phyloP scores from a whole-genome alignment of 805 yeast genomes.

The Ogataea nonfermentans region DNA sequence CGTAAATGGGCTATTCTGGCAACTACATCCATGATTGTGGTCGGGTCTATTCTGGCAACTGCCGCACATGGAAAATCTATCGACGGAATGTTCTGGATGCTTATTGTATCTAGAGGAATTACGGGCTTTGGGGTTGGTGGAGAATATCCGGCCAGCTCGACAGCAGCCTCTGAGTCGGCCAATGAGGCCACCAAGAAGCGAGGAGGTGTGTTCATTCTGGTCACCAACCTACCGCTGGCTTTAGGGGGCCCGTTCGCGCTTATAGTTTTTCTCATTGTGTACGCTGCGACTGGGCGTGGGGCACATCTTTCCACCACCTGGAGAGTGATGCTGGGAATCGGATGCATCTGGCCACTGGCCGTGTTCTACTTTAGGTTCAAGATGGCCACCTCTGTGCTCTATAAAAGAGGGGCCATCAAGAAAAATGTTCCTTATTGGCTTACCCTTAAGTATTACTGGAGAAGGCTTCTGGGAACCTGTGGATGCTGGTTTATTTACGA shows the following conservation, averaged over 20 bases:
- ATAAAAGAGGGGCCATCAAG: conserved; percentile 62
- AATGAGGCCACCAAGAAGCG: conserved; percentile 59
- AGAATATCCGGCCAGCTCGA: conserved; percentile 64
- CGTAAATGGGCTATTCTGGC: conserved; percentile 59
- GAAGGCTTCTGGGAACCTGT: conserved; percentile 63
- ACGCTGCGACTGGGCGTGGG: conserved; percentile 49
- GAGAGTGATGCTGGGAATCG: conserved; percentile 68
- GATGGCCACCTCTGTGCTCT: conserved; percentile 65
- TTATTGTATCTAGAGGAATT: conserved; percentile 69
- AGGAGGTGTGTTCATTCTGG: conserved; percentile 64
- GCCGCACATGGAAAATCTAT: conserved; percentile 52
- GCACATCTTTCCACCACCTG: conserved; percentile 52
- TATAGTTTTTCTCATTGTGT: conserved; percentile 64
- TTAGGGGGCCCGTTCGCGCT: conserved; percentile 80
- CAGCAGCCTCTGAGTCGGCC: conserved; percentile 61
- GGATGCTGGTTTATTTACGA: conserved; percentile 80
- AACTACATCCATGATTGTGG: conserved; percentile 55
- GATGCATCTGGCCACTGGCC: conserved; percentile 65
- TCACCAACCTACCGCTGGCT: conserved; percentile 70
- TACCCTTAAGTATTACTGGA: conserved; percentile 67
- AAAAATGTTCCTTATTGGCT: conserved; percentile 56
- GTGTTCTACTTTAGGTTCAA: conserved; percentile 71
- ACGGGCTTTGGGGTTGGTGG: conserved; percentile 76
- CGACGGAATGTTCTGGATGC: conserved; percentile 53
- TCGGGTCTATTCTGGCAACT: conserved; percentile 57